A percentile compares a stretch with the other conserved stretches of the same genome.
Evolutionary conservation across 2,329 filamentous ascomycete genomes (phyloP).

Genomic region (Plenodomus biglobosus): DNA sequence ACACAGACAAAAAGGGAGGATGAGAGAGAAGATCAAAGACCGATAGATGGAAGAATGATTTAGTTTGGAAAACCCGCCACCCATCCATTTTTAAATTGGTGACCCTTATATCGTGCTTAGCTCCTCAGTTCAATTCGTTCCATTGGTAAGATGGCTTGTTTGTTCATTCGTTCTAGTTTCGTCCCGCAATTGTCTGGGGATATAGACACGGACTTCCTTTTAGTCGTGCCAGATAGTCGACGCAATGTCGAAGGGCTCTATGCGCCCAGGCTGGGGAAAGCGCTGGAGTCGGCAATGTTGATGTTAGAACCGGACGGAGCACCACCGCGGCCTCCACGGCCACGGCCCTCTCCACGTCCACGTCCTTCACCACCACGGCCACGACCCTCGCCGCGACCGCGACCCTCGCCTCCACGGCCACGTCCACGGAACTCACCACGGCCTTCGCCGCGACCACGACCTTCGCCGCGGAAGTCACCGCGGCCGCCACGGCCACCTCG

Average conservation of each 20-base stretch:
- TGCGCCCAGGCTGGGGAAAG: conserved; percentile 57
- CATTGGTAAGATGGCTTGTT: conserved; percentile 2
- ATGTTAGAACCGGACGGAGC: conserved; percentile 49
- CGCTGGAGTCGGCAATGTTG: conserved; percentile 54
- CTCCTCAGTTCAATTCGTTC: conserved; percentile 1
- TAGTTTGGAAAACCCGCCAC: background rate
- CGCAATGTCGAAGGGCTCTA: conserved; percentile 33
- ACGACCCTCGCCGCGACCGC: conserved; percentile 53
- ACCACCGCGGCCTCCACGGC: conserved; percentile 53
- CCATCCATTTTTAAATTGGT: background rate
- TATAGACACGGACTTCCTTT: background rate
- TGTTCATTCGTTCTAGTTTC: conserved; percentile 1
- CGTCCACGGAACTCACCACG: conserved; percentile 53
- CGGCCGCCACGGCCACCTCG: conserved; percentile 54
- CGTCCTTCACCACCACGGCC: conserved; percentile 46
- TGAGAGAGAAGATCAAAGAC: background rate
- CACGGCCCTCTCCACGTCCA: conserved; percentile 49
- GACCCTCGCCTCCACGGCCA: conserved; percentile 46
- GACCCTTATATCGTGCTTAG: conserved; percentile 1
- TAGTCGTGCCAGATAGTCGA: conserved; percentile 10
- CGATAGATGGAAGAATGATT: background rate
- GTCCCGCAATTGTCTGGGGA: background rate
- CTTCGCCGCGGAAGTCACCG: conserved; percentile 56
- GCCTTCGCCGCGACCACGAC: conserved; percentile 52
- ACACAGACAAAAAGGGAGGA: conserved; percentile 1